These are phyloP conservation scores for Grosmannia huntii DNA, from an alignment of 2,329 filamentous ascomycete species.

Conservation along the genomic window DNA sequence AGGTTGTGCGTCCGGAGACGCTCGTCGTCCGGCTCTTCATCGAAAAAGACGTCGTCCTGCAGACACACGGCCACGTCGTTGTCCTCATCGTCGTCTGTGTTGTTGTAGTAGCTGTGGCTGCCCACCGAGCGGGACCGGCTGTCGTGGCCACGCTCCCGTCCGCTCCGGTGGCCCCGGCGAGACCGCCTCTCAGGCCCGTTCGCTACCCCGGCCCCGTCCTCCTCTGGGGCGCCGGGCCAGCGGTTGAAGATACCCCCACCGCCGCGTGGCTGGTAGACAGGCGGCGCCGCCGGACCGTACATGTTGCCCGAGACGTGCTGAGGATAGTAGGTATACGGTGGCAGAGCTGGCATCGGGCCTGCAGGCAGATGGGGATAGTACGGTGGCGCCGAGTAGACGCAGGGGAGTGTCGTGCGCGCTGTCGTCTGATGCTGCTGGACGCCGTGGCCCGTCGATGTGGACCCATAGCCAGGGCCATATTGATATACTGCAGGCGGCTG, in stretches of 20 bases:
- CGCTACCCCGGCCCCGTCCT: neutral
- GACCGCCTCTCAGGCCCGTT: neutral
- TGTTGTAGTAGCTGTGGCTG: neutral
- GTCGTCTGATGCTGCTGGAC: neutral
- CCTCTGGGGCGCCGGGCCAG: conserved; percentile 3
- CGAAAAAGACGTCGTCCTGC: too few relatives aligned
- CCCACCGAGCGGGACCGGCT: neutral
- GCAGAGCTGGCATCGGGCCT: neutral
- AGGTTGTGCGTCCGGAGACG: neutral
- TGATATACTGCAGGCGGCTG: neutral
- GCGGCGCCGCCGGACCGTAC: neutral
- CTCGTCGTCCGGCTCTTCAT: neutral
- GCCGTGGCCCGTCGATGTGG: neutral
- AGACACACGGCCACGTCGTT: neutral
- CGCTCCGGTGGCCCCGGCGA: neutral
- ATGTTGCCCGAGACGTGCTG: neutral
- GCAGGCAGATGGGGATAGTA: neutral
- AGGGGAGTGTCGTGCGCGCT: neutral
- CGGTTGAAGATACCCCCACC: conserved; percentile 1
- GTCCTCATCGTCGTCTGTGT: neutral
- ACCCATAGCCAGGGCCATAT: neutral
- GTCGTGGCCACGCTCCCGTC: neutral
- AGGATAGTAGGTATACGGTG: neutral
- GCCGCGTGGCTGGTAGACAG: neutral
- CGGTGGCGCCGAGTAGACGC: neutral